These are phyloP conservation scores for Euphorbia pulcherrima DNA, from an alignment of 345 rosid genomes.

Conservation along the genomic window DNA sequence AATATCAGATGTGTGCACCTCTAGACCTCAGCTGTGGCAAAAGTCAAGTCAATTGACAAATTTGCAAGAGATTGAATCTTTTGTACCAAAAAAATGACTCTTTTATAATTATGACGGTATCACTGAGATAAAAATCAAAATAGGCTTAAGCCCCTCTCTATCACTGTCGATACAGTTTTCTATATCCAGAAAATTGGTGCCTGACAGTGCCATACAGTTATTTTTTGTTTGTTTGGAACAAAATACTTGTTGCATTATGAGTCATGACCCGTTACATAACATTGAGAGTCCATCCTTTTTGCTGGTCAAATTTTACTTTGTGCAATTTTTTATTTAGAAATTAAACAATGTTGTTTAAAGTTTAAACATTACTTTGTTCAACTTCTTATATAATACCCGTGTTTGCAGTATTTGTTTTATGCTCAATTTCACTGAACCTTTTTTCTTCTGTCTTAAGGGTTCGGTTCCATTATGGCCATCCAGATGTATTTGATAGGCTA, in stretches of 20 bases:
- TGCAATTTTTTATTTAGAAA: neutral
- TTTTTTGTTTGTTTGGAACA: too few relatives aligned
- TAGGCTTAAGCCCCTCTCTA: too few relatives aligned
- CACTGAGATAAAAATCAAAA: too few relatives aligned
- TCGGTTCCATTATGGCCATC: slow-evolving; percentile 99
- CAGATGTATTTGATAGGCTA: slow-evolving; percentile 97
- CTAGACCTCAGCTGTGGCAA: neutral
- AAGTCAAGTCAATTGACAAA: neutral
- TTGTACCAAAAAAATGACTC: neutral
- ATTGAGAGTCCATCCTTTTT: neutral
- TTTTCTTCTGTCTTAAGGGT: slow-evolving; percentile 52
- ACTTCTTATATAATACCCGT: too few relatives aligned
- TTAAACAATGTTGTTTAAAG: neutral
- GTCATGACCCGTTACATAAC: neutral
- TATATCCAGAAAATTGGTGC: too few relatives aligned
- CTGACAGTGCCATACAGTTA: too few relatives aligned
- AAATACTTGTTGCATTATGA: too few relatives aligned
- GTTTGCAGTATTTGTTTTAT: neutral
- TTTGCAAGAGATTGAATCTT: neutral
- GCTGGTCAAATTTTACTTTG: too few relatives aligned
- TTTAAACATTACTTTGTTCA: neutral
- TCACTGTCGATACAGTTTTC: too few relatives aligned
- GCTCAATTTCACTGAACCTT: neutral
- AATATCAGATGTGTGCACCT: too few relatives aligned
- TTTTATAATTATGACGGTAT: too few relatives aligned